Conservation (phyloP, 2,329 filamentous ascomycete genomes). For the Ascosphaera aggregata region DNA sequence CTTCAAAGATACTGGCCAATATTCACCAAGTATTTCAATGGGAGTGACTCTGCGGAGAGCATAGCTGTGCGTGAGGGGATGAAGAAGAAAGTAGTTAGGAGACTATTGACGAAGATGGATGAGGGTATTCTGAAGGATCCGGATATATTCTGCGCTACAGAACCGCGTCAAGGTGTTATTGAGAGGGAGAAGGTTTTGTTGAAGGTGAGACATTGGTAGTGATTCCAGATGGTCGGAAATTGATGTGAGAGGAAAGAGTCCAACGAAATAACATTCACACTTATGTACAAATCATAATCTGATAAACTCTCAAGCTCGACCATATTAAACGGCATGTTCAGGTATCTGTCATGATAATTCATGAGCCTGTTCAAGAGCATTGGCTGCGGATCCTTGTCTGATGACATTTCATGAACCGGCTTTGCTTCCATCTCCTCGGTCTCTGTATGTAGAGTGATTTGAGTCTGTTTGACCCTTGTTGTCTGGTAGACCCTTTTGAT, state of each 20-base stretch:
- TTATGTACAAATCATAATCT: neutral
- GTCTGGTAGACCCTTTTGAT: slow-evolving; percentile 2
- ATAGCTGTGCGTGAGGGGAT: slow-evolving; percentile 66
- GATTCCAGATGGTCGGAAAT: too few relatives aligned
- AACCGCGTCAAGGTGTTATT: slow-evolving; percentile 10
- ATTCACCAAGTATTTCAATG: slow-evolving; percentile 74
- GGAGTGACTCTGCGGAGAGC: slow-evolving; percentile 60
- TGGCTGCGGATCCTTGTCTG: too few relatives aligned
- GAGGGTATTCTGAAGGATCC: slow-evolving; percentile 30
- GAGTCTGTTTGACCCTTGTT: neutral
- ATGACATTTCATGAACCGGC: too few relatives aligned
- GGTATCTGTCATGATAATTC: too few relatives aligned
- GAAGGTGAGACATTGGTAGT: slow-evolving; percentile 44
- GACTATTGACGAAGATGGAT: slow-evolving; percentile 39
- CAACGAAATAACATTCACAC: slow-evolving; percentile 10
- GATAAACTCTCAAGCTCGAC: neutral
- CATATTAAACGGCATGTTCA: neutral
- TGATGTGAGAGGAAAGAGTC: too few relatives aligned
- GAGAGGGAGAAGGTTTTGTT: slow-evolving; percentile 25
- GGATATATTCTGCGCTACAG: slow-evolving; percentile 39
- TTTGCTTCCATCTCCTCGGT: too few relatives aligned
- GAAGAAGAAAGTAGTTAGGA: slow-evolving; percentile 46
- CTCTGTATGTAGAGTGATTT: neutral
- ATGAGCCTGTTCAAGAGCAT: too few relatives aligned
- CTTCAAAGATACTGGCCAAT: slow-evolving; percentile 44